Evolutionary conservation across 257 asterid genomes (phyloP).

Genomic region (Verbascum thapsus): DNA sequence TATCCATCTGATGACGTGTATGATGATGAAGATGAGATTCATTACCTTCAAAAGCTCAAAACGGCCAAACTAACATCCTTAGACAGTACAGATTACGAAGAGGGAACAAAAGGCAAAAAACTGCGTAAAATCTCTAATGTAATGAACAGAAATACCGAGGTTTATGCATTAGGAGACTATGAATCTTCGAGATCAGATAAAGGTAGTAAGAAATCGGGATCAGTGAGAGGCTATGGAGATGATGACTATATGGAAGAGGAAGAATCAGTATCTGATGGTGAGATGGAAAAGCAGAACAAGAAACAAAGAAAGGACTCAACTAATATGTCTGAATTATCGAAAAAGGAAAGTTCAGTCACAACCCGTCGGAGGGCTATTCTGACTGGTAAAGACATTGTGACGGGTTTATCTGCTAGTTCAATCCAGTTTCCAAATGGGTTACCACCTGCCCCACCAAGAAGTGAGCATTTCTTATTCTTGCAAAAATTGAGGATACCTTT

Average conservation of each 20-base stretch:
- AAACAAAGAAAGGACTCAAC: constrained; percentile 37
- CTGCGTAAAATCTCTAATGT: constrained; percentile 49
- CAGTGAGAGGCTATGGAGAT: constrained; percentile 48
- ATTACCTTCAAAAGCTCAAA: constrained; percentile 71
- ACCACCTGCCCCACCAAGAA: constrained; percentile 82
- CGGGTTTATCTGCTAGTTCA: constrained; percentile 36
- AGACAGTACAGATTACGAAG: constrained; percentile 44
- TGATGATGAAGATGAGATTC: constrained; percentile 70
- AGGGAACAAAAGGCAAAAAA: constrained; percentile 52
- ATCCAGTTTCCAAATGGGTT: constrained; percentile 67
- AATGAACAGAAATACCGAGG: constrained; percentile 40
- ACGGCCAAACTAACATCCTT: constrained; percentile 40
- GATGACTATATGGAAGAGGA: constrained; percentile 52
- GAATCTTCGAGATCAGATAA: constrained; percentile 43
- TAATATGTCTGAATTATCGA: constrained; percentile 38
- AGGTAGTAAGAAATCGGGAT: constrained; percentile 43
- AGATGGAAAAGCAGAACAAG: constrained; percentile 49
- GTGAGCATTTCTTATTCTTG: constrained; percentile 39
- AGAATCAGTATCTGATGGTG: constrained; percentile 50
- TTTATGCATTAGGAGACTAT: constrained; percentile 40
- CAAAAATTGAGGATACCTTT: background rate
- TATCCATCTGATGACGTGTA: constrained; percentile 42
- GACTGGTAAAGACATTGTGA: constrained; percentile 47
- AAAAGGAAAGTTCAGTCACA: constrained; percentile 52
- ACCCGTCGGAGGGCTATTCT: constrained; percentile 67